Evolutionary conservation across 768 basidiomycete genomes (phyloP).

Genomic region (Lyophyllum atratum): DNA sequence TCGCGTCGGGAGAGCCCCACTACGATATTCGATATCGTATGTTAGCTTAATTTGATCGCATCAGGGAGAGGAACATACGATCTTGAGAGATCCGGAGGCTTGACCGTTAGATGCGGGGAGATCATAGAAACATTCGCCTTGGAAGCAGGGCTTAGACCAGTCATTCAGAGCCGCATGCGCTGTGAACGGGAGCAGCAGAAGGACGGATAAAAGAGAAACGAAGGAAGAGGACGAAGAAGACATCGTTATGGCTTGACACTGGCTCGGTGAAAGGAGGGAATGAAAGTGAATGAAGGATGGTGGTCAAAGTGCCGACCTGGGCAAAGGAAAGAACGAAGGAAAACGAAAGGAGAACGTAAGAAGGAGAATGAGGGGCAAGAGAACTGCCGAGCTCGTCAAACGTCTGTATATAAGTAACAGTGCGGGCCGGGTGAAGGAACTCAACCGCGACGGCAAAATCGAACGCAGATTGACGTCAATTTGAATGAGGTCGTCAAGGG

Average conservation of each 20-base stretch:
- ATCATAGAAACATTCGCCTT: slow-evolving; percentile 41
- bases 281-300: background rate
- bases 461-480: too few species aligned
- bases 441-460: background rate
- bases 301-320: slow-evolving; percentile 9
- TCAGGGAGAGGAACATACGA: slow-evolving; percentile 25
- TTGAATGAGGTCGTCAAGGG: background rate
- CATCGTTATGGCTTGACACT: background rate
- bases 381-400: background rate
- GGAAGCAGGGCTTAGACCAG: slow-evolving; percentile 40
- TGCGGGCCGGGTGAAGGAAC: background rate
- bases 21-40: slow-evolving; percentile 5
- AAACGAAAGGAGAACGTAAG: background rate
- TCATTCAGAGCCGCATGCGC: slow-evolving; percentile 29
- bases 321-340: slow-evolving; percentile 4
- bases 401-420: background rate
- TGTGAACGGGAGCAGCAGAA: slow-evolving; percentile 1
- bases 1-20: slow-evolving; percentile 38
- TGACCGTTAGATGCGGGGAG: slow-evolving; percentile 24
- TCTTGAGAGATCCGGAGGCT: slow-evolving; percentile 38
- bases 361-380: background rate
- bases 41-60: background rate
- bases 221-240: slow-evolving; percentile 1
- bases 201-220: background rate
- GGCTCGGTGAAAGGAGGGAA: background rate